Percentiles rank a stretch among this genome's conserved stretches.
Conservation (phyloP, 192 early-diverging fungal genomes). For the Spinellus fusiger region DNA sequence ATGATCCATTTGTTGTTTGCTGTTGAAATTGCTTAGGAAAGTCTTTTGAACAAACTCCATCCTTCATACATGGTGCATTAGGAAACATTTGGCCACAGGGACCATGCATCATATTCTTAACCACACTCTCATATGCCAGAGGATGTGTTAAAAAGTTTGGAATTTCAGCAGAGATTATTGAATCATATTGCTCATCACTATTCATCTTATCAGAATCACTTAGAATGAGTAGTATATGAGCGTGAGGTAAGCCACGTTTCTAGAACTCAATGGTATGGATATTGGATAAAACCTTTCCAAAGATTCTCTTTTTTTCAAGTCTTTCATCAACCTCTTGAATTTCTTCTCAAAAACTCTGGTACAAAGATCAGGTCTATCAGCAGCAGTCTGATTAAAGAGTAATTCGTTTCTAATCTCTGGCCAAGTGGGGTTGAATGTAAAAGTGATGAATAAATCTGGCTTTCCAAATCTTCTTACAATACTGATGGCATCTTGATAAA, state of each 20-base stretch:
- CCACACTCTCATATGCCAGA: slow-evolving; percentile 8
- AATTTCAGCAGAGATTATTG: slow-evolving; percentile 12
- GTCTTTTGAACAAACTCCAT: slow-evolving; percentile 27
- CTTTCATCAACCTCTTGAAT: slow-evolving; percentile 4
- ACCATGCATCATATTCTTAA: slow-evolving; percentile 16
- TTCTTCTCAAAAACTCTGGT: slow-evolving; percentile 17
- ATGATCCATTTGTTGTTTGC: slow-evolving; percentile 2
- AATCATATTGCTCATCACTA: neutral
- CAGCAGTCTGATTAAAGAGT: neutral
- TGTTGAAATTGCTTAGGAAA: slow-evolving; percentile 10
- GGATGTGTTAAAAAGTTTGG: neutral
- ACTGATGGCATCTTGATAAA: slow-evolving; percentile 21
- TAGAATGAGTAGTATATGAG: slow-evolving; percentile 30
- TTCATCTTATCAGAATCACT: neutral
- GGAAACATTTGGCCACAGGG: neutral
- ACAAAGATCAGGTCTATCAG: slow-evolving; percentile 15
- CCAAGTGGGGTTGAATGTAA: slow-evolving; percentile 29
- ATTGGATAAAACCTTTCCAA: slow-evolving; percentile 26
- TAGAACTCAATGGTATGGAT: slow-evolving; percentile 35
- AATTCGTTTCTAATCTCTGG: neutral
- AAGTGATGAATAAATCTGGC: slow-evolving; percentile 35
- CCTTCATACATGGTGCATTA: neutral
- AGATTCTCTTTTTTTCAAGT: slow-evolving; percentile 5
- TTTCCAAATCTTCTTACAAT: slow-evolving; percentile 25
- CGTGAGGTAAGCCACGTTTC: slow-evolving; percentile 34